These are phyloP conservation scores for Euclidium syriacum DNA, from an alignment of 345 rosid genomes.

Conservation along the genomic window DNA sequence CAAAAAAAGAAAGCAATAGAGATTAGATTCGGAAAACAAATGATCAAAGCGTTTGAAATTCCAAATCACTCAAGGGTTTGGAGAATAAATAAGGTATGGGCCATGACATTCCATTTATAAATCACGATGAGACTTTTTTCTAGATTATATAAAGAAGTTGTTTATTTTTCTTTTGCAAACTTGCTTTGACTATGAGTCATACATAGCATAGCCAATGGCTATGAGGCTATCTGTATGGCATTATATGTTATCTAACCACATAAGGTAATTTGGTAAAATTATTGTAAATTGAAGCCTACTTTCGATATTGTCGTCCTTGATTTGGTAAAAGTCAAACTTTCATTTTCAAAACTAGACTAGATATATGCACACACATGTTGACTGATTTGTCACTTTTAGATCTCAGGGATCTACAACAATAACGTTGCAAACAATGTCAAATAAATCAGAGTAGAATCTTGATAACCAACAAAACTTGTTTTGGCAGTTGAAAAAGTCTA, in stretches of 20 bases:
- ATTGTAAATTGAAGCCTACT: background rate
- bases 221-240: background rate
- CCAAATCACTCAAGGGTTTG: background rate
- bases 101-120: background rate
- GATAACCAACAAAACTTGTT: no score
- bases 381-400: background rate
- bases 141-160: background rate
- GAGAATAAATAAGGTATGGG: background rate
- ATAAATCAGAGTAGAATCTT: no score
- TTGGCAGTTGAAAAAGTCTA: no score
- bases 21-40: background rate
- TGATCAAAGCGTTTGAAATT: background rate
- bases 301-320: background rate
- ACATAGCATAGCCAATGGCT: no score
- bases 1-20: no score
- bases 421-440: background rate
- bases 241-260: background rate
- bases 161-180: background rate
- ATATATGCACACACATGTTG: constrained; percentile 7
- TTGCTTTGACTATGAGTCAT: background rate
- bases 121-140: background rate
- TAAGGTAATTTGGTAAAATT: background rate
- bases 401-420: background rate
- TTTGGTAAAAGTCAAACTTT: constrained; percentile 21
- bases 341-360: background rate